Conservation (phyloP, 768 basidiomycete species). For the Pilatotrama ljubarskyi region DNA sequence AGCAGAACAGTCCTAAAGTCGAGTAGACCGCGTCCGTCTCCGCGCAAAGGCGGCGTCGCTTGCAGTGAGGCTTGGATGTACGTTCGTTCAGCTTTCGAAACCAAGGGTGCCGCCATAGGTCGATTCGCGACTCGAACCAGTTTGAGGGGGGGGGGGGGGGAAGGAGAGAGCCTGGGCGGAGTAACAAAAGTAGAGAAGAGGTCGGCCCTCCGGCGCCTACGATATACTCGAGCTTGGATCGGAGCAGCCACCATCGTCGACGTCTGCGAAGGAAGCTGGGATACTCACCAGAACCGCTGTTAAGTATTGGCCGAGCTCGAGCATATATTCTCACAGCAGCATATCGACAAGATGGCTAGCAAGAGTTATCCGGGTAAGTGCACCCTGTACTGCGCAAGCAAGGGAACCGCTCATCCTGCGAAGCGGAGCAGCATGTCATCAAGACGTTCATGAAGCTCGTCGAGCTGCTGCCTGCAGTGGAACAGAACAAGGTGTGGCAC, state of each 20-base stretch:
- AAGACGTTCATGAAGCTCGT: conserved; percentile 56
- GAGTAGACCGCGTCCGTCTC: conserved; percentile 68
- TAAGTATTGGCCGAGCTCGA: too few species aligned
- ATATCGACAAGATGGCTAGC: background rate
- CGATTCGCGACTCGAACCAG: background rate
- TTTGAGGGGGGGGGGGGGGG: too few species aligned
- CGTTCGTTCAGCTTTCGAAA: conserved; percentile 80
- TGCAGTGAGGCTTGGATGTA: conserved; percentile 71
- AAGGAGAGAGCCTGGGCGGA: too few species aligned
- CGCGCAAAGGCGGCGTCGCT: conserved; percentile 60
- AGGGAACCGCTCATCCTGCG: background rate
- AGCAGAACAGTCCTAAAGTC: conserved; percentile 72
- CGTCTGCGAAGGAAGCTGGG: background rate
- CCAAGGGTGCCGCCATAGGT: conserved; percentile 28
- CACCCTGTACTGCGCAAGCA: too few species aligned
- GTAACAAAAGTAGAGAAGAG: too few species aligned
- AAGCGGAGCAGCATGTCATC: conserved; percentile 53
- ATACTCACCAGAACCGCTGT: background rate
- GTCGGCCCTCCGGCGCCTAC: background rate
- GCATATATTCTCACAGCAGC: too few species aligned
- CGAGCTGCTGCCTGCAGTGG: conserved; percentile 47
- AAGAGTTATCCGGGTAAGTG: conserved; percentile 7
- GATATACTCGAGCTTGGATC: background rate
- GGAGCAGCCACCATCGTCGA: background rate
- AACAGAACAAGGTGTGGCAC: conserved; percentile 52